A percentile compares a stretch with the other conserved stretches of the same genome.
These are phyloP conservation scores for Magnusiomyces ingens DNA, from an alignment of 1,139 yeast genomes.

Conservation along the genomic window DNA sequence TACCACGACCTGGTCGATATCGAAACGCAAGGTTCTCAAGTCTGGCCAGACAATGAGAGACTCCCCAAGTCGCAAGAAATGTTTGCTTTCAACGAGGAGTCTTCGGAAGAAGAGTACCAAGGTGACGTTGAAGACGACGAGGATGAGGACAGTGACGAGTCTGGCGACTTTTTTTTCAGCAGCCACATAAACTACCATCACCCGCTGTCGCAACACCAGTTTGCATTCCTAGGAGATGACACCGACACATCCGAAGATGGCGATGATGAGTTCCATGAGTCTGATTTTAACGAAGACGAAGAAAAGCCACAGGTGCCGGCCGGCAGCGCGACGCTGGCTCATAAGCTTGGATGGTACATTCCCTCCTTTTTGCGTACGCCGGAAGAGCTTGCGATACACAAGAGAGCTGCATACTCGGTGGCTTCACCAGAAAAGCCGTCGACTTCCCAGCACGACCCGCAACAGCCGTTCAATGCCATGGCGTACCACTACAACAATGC, in stretches of 20 bases:
- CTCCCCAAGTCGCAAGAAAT: conserved; percentile 10
- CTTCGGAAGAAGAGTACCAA: conserved; percentile 27
- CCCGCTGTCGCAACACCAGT: too few species aligned
- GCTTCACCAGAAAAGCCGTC: not conserved
- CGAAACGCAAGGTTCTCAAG: conserved; percentile 39
- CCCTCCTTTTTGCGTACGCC: not conserved
- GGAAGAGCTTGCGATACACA: too few species aligned
- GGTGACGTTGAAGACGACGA: conserved; percentile 20
- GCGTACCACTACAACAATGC: not conserved
- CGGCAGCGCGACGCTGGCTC: not conserved
- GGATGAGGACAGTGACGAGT: conserved; percentile 17
- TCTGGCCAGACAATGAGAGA: not conserved
- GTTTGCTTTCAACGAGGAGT: conserved; percentile 15
- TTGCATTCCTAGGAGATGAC: not conserved
- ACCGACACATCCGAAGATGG: not conserved
- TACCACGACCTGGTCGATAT: conserved; percentile 41
- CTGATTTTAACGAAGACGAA: not conserved
- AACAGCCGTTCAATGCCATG: not conserved
- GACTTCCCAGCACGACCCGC: not conserved
- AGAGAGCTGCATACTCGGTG: too few species aligned
- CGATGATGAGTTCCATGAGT: not conserved
- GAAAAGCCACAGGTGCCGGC: not conserved
- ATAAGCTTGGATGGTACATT: not conserved
- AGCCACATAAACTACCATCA: conserved; percentile 18
- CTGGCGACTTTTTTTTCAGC: not conserved